These are phyloP conservation scores for Coemansia furcata DNA, from an alignment of 192 early-diverging fungal species.

Conservation along the genomic window DNA sequence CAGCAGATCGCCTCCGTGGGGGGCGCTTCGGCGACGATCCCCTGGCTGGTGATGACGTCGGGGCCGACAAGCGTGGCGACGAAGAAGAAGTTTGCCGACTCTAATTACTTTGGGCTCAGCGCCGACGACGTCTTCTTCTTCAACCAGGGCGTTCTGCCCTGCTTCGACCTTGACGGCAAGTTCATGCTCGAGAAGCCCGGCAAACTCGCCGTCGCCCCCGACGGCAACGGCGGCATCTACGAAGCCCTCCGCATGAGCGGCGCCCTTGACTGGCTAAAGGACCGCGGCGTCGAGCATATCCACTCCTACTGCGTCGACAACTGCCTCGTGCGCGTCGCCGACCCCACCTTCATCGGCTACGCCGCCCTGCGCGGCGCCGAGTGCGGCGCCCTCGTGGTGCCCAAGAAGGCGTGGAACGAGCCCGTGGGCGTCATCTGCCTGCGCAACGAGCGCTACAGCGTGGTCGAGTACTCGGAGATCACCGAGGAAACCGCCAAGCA, in stretches of 20 bases:
- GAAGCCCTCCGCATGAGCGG: slow-evolving; percentile 83
- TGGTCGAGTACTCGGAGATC: slow-evolving; percentile 98
- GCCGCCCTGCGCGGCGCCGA: slow-evolving; percentile 84
- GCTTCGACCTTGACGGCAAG: slow-evolving; percentile 89
- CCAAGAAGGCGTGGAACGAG: slow-evolving; percentile 83
- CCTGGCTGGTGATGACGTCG: slow-evolving; percentile 99
- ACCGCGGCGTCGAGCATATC: slow-evolving; percentile 81
- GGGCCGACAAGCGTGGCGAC: slow-evolving; percentile 87
- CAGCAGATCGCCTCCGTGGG: slow-evolving; percentile 63
- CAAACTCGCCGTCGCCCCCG: slow-evolving; percentile 77
- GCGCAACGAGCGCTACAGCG: slow-evolving; percentile 75
- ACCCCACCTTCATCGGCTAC: slow-evolving; percentile 95
- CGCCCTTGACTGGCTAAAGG: slow-evolving; percentile 74
- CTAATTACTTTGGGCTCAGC: slow-evolving; percentile 87
- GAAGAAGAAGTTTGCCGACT: slow-evolving; percentile 70
- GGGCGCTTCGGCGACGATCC: slow-evolving; percentile 62
- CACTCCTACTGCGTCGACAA: slow-evolving; percentile 99
- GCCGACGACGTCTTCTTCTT: slow-evolving; percentile 89
- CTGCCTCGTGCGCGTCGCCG: slow-evolving; percentile 93
- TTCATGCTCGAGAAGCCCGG: slow-evolving; percentile 83
- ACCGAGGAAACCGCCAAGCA: slow-evolving; percentile 65
- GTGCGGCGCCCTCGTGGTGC: slow-evolving; percentile 94
- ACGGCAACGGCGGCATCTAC: slow-evolving; percentile 96
- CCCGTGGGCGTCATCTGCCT: slow-evolving; percentile 94
- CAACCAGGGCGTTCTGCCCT: slow-evolving; percentile 94